Evolutionary conservation across 495 filamentous ascomycete genomes (phyloP).

Genomic region (Astrocystis sublimbata): DNA sequence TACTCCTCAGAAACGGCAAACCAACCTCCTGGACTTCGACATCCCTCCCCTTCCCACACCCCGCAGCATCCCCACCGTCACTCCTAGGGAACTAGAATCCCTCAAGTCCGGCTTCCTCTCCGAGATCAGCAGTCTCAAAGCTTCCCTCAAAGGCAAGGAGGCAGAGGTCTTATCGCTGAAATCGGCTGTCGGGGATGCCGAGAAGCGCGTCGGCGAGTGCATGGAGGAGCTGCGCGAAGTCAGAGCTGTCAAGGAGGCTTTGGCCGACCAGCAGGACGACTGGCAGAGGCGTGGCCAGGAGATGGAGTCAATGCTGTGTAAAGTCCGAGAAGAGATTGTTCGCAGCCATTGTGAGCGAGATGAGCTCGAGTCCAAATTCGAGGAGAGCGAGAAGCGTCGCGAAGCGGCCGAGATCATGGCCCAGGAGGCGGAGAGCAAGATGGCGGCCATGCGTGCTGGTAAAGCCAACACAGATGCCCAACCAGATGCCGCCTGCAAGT

Average conservation of each 20-base stretch:
- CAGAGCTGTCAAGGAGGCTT: conserved; percentile 61
- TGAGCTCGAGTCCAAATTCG: conserved; percentile 64
- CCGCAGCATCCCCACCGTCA: conserved; percentile 85
- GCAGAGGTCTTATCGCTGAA: conserved; percentile 85
- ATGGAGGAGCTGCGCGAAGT: conserved; percentile 79
- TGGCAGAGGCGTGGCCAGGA: conserved; percentile 84
- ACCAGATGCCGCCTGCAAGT: conserved; percentile 26
- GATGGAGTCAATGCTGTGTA: conserved; percentile 76
- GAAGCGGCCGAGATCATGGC: conserved; percentile 65
- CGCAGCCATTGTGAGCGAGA: conserved; percentile 74
- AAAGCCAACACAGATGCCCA: conserved; percentile 40
- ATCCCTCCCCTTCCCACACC: conserved; percentile 87
- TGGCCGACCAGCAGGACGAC: conserved; percentile 74
- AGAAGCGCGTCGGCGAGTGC: conserved; percentile 85
- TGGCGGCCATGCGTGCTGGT: conserved; percentile 64
- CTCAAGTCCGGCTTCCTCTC: conserved; percentile 87
- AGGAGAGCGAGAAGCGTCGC: conserved; percentile 72
- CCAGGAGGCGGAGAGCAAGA: conserved; percentile 71
- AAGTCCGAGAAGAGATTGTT: conserved; percentile 78
- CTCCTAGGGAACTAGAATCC: conserved; percentile 86
- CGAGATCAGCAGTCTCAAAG: conserved; percentile 86
- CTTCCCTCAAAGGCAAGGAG: conserved; percentile 85
- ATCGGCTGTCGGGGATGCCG: conserved; percentile 81
- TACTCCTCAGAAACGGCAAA: conserved; percentile 40
- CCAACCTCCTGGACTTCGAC: conserved; percentile 87